Evolutionary conservation across 371 early-diverging fungal species (phyloP).

Genomic region (Parasitella parasitica): DNA sequence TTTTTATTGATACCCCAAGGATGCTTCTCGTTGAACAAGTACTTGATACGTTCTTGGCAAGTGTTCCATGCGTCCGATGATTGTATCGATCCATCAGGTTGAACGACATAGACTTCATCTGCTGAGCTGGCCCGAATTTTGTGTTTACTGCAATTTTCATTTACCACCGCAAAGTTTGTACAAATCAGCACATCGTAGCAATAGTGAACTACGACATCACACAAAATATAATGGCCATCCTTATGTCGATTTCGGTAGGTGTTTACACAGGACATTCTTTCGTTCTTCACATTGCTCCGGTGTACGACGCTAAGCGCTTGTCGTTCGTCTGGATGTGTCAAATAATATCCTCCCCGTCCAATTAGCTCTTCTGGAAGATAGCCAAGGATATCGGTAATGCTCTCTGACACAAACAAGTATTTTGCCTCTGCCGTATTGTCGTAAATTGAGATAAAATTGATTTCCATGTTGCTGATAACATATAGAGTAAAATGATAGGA

Average conservation of each 20-base stretch:
- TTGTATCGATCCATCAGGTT: slow-evolving; percentile 21
- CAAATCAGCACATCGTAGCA: slow-evolving; percentile 37
- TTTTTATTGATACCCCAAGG: slow-evolving; percentile 25
- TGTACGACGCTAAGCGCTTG: slow-evolving; percentile 35
- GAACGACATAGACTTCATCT: slow-evolving; percentile 24
- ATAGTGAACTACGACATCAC: slow-evolving; percentile 37
- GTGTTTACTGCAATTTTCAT: slow-evolving; percentile 9
- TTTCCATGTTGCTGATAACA: slow-evolving; percentile 26
- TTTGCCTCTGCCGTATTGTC: slow-evolving; percentile 51
- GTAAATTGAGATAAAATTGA: slow-evolving; percentile 56
- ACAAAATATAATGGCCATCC: slow-evolving; percentile 31
- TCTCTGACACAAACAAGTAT: slow-evolving; percentile 52
- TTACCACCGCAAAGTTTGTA: slow-evolving; percentile 22
- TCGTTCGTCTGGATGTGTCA: slow-evolving; percentile 51
- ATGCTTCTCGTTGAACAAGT: slow-evolving; percentile 4
- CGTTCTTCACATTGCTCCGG: slow-evolving; percentile 43
- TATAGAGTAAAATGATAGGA: no score
- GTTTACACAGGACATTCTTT: slow-evolving; percentile 40
- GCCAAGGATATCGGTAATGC: slow-evolving; percentile 49
- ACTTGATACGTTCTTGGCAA: slow-evolving; percentile 22
- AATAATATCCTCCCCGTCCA: slow-evolving; percentile 42
- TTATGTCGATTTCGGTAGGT: slow-evolving; percentile 36
- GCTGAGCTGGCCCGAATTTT: slow-evolving; percentile 31
- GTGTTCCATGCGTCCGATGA: slow-evolving; percentile 31
- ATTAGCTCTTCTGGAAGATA: slow-evolving; percentile 52